Evolutionary conservation across 2,329 filamentous ascomycete species (phyloP).

Genomic region (Aspergillus amoenus): DNA sequence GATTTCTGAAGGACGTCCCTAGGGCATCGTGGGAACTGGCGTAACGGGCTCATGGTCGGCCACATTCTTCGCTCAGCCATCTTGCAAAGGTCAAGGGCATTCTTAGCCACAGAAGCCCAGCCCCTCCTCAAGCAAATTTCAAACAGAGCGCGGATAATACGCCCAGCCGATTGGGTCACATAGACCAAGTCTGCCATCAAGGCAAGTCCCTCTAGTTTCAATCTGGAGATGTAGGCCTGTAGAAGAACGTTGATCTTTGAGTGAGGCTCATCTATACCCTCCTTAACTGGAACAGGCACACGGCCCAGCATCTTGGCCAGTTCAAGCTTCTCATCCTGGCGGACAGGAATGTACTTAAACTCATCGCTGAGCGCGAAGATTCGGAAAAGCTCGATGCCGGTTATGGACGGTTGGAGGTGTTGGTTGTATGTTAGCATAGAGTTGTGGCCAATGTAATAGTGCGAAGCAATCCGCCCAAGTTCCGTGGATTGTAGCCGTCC

Average conservation of each 20-base stretch:
- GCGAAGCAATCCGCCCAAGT: conserved; percentile 90
- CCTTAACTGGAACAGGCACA: conserved; percentile 95
- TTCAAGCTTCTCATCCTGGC: conserved; percentile 96
- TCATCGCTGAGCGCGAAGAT: conserved; percentile 95
- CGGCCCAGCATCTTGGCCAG: conserved; percentile 84
- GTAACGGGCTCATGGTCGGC: conserved; percentile 95
- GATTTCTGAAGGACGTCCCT: conserved; percentile 87
- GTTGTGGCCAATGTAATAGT: conserved; percentile 96
- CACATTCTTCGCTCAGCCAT: conserved; percentile 99
- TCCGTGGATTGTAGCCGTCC: conserved; percentile 89
- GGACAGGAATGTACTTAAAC: conserved; percentile 98
- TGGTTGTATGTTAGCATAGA: conserved; percentile 98
- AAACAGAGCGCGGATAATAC: conserved; percentile 92
- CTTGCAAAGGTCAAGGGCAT: conserved; percentile 91
- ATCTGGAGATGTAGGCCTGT: conserved; percentile 92
- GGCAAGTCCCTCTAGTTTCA: conserved; percentile 90
- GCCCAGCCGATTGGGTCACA: conserved; percentile 94
- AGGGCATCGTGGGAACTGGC: conserved; percentile 82
- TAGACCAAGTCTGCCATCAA: conserved; percentile 99
- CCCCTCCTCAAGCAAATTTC: conserved; percentile 97
- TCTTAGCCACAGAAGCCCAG: conserved; percentile 90
- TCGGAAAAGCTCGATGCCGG: conserved; percentile 92
- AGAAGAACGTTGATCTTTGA: conserved; percentile 98
- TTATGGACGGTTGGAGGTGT: conserved; percentile 89
- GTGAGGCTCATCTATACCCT: conserved; percentile 93